Base-by-base conservation (phyloP, 371 early-diverging fungal genomes). In the Apophysomyces variabilis region DNA sequence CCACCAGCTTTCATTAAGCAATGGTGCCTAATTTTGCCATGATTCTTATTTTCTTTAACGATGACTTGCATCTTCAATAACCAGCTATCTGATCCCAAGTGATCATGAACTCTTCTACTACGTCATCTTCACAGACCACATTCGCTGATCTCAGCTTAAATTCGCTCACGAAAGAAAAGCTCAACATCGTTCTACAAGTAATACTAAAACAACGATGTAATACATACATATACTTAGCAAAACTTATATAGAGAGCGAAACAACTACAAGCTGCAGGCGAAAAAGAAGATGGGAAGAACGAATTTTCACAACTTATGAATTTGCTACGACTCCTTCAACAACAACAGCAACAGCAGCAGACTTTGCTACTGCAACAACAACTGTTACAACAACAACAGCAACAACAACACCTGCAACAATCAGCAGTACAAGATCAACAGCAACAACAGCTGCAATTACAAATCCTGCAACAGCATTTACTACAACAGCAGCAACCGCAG, bases 201-300 rank as follows among this genome's bases (percentile, higher is more conserved):
- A 38, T 61, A 26, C n/a, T 9, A n/a, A n/a, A 14, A 47, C 16
- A 11, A 4, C 7, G 7, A 26, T 47, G 7, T n/a, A 14, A 26
- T 13, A 8, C 35, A 39, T 16, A 7, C 14, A 5, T 12, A 38
- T 14, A 13, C 45, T 60, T 39, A 58, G 16, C 8, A 26, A 46
- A 44, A 38, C 5, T 45, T 41, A 9, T 13, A 47, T 16, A 47
- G 47, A 47, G 47, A 47, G 73, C 73, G 44, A 76, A 82, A 41
- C 78, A 79, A 26, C 61, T 87, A 54, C 83, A 87, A 67, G 77
- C 79, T 9, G 79, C 75, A 38, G 92, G 93, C 13, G 90, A 87
- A 41, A 89, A 87, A 14, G 93, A 93, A 78, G 86, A 87, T 57
- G 90, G 82, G 56, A 86, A 84, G 65, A 83, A 82, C 38, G 91